Conservation (phyloP, 352 stramenopile genomes). For the Pythium monospermum region DNA sequence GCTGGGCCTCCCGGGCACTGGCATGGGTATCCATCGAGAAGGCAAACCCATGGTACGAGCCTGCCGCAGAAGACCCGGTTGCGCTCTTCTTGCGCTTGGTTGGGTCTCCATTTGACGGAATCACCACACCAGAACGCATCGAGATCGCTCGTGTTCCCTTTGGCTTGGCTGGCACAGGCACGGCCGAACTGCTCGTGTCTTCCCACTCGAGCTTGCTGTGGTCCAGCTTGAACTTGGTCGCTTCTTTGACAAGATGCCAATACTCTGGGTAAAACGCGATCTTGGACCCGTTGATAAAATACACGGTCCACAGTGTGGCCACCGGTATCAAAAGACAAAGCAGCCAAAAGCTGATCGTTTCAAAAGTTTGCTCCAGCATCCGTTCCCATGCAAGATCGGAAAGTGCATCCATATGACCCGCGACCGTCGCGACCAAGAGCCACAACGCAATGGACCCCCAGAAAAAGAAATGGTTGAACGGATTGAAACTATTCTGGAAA, state of each 20-base stretch:
- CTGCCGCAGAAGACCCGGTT: neutral
- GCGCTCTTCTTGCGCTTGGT: neutral
- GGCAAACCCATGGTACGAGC: slow-evolving; percentile 55
- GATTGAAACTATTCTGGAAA: slow-evolving; percentile 72
- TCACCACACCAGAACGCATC: slow-evolving; percentile 26
- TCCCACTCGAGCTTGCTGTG: slow-evolving; percentile 55
- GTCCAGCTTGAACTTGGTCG: slow-evolving; percentile 60
- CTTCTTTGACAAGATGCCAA: slow-evolving; percentile 74
- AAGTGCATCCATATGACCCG: slow-evolving; percentile 42
- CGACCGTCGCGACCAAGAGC: slow-evolving; percentile 53
- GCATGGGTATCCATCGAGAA: slow-evolving; percentile 65
- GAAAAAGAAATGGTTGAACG: slow-evolving; percentile 65
- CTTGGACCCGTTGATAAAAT: slow-evolving; percentile 49
- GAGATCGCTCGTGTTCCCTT: slow-evolving; percentile 7
- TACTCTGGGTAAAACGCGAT: slow-evolving; percentile 68
- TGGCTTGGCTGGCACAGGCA: slow-evolving; percentile 33
- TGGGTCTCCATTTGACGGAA: slow-evolving; percentile 29
- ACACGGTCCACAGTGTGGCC: slow-evolving; percentile 41
- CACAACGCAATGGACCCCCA: slow-evolving; percentile 56
- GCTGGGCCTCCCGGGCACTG: slow-evolving; percentile 39
- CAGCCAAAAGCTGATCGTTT: slow-evolving; percentile 50
- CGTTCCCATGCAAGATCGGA: slow-evolving; percentile 69
- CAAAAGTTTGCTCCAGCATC: slow-evolving; percentile 65
- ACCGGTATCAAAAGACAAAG: slow-evolving; percentile 51
- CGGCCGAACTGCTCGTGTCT: slow-evolving; percentile 49